phyloP scores from a whole-genome alignment of 1,284 basidiomycete genomes.

The Puccinia hordei region DNA sequence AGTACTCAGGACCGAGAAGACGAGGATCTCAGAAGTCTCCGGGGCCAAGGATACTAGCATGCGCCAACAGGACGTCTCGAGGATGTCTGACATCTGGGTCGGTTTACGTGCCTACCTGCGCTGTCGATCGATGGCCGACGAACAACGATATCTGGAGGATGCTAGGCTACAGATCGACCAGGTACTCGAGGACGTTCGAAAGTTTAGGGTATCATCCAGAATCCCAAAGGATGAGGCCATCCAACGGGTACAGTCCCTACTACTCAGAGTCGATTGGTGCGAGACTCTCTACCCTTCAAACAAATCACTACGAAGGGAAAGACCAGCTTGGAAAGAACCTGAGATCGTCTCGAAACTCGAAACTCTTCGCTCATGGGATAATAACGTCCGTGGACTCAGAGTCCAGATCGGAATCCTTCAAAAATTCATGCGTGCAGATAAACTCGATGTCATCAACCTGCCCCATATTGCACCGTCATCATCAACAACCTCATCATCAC shows the following conservation, averaged over 20 bases:
- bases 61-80: constrained; percentile 53
- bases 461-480: constrained; percentile 67
- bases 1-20: constrained; percentile 88
- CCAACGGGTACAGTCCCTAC: constrained; percentile 71
- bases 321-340: constrained; percentile 69
- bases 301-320: constrained; percentile 76
- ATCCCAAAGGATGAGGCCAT: constrained; percentile 57
- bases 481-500: constrained; percentile 60
- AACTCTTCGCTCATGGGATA: constrained; percentile 85
- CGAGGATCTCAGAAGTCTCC: constrained; percentile 67
- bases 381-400: constrained; percentile 74
- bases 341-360: constrained; percentile 77
- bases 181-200: constrained; percentile 44
- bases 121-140: constrained; percentile 70
- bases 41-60: constrained; percentile 55
- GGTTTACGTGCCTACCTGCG: constrained; percentile 59
- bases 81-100: constrained; percentile 52
- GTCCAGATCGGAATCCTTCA: constrained; percentile 76
- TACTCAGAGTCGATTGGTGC: constrained; percentile 78
- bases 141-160: constrained; percentile 41
- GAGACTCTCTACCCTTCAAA: constrained; percentile 84
- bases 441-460: constrained; percentile 84
- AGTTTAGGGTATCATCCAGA: constrained; percentile 36
- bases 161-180: constrained; percentile 45
- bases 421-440: constrained; percentile 87